Conservation (phyloP, 371 early-diverging fungal genomes). For the Cokeromyces recurvatus region DNA sequence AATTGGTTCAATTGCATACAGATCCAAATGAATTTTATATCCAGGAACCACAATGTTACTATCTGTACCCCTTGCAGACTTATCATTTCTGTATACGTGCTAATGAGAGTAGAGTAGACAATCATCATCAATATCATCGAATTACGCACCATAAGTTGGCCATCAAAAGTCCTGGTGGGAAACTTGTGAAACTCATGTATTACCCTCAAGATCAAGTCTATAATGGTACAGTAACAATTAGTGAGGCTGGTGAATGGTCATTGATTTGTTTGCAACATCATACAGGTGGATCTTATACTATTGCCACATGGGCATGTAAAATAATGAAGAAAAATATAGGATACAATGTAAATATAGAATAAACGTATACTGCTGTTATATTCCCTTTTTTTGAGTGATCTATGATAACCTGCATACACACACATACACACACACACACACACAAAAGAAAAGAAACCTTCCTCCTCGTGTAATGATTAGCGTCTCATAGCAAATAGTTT, state of each 20-base stretch:
- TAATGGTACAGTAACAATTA: conserved; percentile 27
- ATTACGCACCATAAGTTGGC: conserved; percentile 32
- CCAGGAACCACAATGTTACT: conserved; percentile 43
- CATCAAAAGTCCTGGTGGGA: conserved; percentile 37
- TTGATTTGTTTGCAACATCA: conserved; percentile 38
- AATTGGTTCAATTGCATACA: conserved; percentile 38
- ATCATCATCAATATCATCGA: too few species aligned
- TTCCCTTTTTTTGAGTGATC: too few species aligned
- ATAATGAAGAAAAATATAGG: too few species aligned
- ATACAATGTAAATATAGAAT: too few species aligned
- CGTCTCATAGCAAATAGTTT: too few species aligned
- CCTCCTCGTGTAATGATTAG: too few species aligned
- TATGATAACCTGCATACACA: too few species aligned
- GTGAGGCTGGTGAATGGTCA: conserved; percentile 39
- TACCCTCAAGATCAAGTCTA: conserved; percentile 41
- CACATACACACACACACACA: too few species aligned
- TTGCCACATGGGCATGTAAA: conserved; percentile 38
- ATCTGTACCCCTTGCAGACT: conserved; percentile 38
- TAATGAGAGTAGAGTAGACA: conserved; percentile 2
- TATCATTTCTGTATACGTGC: conserved; percentile 31
- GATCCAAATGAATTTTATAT: conserved; percentile 36
- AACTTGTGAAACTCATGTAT: conserved; percentile 35
- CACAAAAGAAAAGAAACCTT: too few species aligned
- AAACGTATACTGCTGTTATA: too few species aligned
- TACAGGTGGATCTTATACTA: conserved; percentile 33